Evolutionary conservation across 768 basidiomycete genomes (phyloP).

Genomic region (Tylopilus sp.): DNA sequence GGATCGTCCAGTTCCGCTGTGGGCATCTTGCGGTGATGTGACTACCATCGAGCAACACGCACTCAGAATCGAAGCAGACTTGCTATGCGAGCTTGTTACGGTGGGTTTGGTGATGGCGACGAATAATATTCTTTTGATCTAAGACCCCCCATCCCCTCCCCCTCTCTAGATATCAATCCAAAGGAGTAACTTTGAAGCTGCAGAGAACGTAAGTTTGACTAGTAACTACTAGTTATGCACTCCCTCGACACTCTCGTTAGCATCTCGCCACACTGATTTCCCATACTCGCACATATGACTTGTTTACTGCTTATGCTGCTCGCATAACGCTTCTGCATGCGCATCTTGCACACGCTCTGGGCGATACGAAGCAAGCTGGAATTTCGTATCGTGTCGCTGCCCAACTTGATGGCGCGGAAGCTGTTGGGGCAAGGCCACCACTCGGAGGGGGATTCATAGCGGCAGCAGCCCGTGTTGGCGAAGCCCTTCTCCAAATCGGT

Average conservation of each 20-base stretch:
- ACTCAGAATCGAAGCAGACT: constrained; percentile 64
- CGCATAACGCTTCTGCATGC: constrained; percentile 68
- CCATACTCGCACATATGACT: constrained; percentile 53
- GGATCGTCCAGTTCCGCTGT: constrained; percentile 45
- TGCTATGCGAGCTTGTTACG: constrained; percentile 65
- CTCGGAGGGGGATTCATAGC: constrained; percentile 38
- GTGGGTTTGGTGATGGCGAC: constrained; percentile 32
- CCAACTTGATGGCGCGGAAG: constrained; percentile 36
- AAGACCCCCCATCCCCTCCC: neutral
- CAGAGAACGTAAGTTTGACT: constrained; percentile 45
- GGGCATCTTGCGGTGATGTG: constrained; percentile 51
- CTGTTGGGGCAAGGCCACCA: constrained; percentile 21
- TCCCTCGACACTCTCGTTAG: constrained; percentile 5
- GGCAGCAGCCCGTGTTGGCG: constrained; percentile 49
- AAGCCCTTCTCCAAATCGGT: constrained; percentile 50
- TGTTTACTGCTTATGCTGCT: constrained; percentile 56
- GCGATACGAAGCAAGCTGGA: constrained; percentile 49
- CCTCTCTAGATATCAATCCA: constrained; percentile 53
- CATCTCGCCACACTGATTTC: constrained; percentile 51
- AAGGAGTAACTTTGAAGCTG: constrained; percentile 64
- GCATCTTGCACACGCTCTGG: constrained; percentile 69
- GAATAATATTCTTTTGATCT: neutral
- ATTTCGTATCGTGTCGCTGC: constrained; percentile 65
- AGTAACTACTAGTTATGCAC: neutral
- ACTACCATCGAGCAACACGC: constrained; percentile 46